These are phyloP conservation scores for Solanum commersonii DNA, from an alignment of 257 asterid species.

Conservation along the genomic window DNA sequence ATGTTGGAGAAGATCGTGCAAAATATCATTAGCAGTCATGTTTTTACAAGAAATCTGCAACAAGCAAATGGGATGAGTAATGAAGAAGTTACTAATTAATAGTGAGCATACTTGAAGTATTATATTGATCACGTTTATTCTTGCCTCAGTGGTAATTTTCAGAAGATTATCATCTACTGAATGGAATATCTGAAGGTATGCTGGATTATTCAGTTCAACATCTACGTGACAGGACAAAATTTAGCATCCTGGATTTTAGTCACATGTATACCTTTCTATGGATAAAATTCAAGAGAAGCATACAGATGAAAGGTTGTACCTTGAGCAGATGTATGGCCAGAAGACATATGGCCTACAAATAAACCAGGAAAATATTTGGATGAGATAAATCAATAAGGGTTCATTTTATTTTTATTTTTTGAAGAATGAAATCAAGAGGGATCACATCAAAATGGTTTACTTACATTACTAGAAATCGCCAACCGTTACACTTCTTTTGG, in stretches of 20 bases:
- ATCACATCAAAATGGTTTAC: not conserved
- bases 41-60: slow-evolving; percentile 40
- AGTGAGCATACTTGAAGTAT: not conserved
- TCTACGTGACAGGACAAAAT: slow-evolving; percentile 15
- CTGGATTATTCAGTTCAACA: slow-evolving; percentile 40
- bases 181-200: slow-evolving; percentile 55
- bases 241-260: not conserved
- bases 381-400: not conserved
- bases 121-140: not conserved
- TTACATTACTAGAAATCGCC: not conserved
- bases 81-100: not conserved
- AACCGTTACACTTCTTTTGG: not conserved
- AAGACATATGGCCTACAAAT: slow-evolving; percentile 44
- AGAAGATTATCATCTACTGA: slow-evolving; percentile 48
- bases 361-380: not conserved
- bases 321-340: slow-evolving; percentile 32
- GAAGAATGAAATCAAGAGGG: not conserved
- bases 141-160: slow-evolving; percentile 37
- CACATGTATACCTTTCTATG: not conserved
- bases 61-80: slow-evolving; percentile 4
- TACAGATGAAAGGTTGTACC: slow-evolving; percentile 20
- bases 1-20: slow-evolving; percentile 68
- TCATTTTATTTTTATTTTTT: not conserved
- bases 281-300: not conserved
- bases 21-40: slow-evolving; percentile 30